Conservation (phyloP, 2,329 filamentous ascomycete genomes). For the Sporothrix humicola region DNA sequence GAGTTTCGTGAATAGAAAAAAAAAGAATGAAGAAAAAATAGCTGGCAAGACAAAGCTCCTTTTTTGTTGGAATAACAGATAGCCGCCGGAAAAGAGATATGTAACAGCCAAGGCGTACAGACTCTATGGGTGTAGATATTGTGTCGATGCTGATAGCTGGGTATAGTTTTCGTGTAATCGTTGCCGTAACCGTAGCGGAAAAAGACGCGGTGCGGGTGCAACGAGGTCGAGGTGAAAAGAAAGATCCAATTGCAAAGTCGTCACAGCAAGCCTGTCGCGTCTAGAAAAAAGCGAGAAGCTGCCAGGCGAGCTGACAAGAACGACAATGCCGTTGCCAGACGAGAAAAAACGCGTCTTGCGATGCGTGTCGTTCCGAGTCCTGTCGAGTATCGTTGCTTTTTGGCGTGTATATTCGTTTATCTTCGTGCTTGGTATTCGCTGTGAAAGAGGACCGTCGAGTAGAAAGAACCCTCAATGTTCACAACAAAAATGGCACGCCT, state of each 20-base stretch:
- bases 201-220: background rate
- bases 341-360: conserved; percentile 16
- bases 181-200: background rate
- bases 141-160: conserved; percentile 19
- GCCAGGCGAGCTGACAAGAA: background rate
- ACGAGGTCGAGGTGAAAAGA: background rate
- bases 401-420: background rate
- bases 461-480: background rate
- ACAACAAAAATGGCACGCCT: conserved; percentile 20
- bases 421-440: conserved; percentile 5
- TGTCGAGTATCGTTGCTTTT: background rate
- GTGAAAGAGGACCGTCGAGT: background rate
- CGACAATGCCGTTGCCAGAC: conserved; percentile 1
- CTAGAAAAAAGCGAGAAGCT: background rate
- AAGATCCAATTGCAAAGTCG: background rate
- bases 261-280: conserved; percentile 15
- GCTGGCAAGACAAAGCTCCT: conserved; percentile 23
- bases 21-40: conserved; percentile 22
- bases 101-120: background rate
- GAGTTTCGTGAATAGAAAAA: conserved; percentile 15
- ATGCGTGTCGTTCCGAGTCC: background rate
- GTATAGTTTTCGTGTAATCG: background rate
- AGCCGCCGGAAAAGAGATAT: conserved; percentile 20
- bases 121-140: background rate
- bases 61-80: background rate